Percentiles rank a stretch among this genome's conserved stretches.
phyloP scores from a whole-genome alignment of 352 stramenopile species.

The Phytopythium boreale region DNA sequence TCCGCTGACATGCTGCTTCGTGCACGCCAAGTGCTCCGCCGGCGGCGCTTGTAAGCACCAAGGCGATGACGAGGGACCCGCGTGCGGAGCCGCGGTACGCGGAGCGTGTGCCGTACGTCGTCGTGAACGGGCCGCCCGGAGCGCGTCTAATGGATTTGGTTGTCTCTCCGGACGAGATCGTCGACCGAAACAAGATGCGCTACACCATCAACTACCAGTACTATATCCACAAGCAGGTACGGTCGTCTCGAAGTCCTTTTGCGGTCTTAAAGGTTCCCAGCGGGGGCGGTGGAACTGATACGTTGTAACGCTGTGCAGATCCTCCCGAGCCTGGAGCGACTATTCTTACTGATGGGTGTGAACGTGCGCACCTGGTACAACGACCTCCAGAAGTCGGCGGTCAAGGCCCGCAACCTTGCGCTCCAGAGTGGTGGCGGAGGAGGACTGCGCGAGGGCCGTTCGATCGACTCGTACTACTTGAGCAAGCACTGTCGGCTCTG shows the following conservation, averaged over 20 bases:
- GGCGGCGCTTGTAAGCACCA: conserved; percentile 72
- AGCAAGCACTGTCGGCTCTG: conserved; percentile 82
- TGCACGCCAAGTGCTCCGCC: conserved; percentile 45
- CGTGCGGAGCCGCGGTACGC: conserved; percentile 77
- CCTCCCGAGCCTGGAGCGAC: conserved; percentile 77
- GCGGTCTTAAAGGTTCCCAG: background rate
- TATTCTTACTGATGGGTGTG: conserved; percentile 77
- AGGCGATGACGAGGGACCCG: conserved; percentile 77
- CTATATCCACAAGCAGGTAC: conserved; percentile 90
- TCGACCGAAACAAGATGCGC: conserved; percentile 23
- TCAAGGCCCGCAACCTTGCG: conserved; percentile 52
- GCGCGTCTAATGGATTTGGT: conserved; percentile 90
- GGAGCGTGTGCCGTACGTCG: conserved; percentile 89
- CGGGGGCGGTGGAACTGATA: background rate
- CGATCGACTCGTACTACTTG: conserved; percentile 84
- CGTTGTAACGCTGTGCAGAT: conserved; percentile 30
- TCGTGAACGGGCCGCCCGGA: conserved; percentile 85
- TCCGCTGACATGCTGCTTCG: background rate
- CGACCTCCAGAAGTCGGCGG: conserved; percentile 46
- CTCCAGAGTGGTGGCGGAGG: conserved; percentile 4
- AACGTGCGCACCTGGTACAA: conserved; percentile 78
- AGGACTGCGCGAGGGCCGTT: conserved; percentile 17
- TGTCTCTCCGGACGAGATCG: conserved; percentile 72
- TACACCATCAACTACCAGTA: conserved; percentile 90
- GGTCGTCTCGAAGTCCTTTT: background rate